Percentiles rank a stretch among this genome's conserved stretches.
phyloP scores from a whole-genome alignment of 176 grass and related monocot genomes.

The Oropetium thomaeum region DNA sequence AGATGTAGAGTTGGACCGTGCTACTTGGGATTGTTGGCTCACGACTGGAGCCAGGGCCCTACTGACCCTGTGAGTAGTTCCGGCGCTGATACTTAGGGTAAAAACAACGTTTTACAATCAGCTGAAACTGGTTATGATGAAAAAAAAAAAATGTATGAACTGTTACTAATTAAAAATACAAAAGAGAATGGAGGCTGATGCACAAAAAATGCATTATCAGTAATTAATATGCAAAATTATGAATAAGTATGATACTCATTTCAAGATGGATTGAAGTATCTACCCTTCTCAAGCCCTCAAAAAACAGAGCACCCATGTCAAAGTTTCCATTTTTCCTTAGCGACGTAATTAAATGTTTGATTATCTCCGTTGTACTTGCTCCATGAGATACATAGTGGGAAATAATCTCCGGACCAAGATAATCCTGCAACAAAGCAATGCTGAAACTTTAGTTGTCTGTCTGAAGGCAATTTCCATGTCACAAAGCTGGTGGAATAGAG shows the following conservation, averaged over 20 bases:
- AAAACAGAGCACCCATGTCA: slow-evolving; percentile 65
- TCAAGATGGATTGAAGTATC: slow-evolving; percentile 24
- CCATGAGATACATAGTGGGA: slow-evolving; percentile 85
- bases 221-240: background rate
- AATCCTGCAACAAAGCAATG: slow-evolving; percentile 58
- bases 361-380: slow-evolving; percentile 73
- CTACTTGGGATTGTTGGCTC: too few species aligned
- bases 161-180: background rate
- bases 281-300: slow-evolving; percentile 89
- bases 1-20: too few species aligned
- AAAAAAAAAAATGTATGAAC: too few species aligned
- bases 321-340: slow-evolving; percentile 69
- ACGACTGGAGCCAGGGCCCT: too few species aligned
- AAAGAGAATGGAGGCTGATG: background rate
- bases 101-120: too few species aligned
- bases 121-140: background rate
- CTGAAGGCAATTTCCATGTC: background rate
- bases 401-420: slow-evolving; percentile 91
- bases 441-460: background rate
- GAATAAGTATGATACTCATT: slow-evolving; percentile 3
- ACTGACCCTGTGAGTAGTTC: too few species aligned
- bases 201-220: background rate
- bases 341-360: slow-evolving; percentile 78
- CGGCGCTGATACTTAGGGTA: too few species aligned
- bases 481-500: background rate